Base-by-base conservation (phyloP, 176 grass and related monocot genomes). In the Oryza officinalis region DNA sequence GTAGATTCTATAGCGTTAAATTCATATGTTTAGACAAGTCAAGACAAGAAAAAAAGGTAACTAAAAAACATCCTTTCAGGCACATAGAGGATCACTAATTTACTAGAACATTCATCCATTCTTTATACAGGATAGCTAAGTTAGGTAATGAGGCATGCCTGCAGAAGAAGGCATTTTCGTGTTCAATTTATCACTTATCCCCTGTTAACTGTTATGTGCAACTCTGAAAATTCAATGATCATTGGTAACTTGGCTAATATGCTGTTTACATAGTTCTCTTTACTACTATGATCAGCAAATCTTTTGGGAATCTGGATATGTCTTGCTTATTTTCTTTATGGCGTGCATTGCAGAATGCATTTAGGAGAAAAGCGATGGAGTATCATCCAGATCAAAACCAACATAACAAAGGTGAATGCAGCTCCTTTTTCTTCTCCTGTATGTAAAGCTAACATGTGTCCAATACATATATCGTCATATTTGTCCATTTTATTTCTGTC, bases 301-400 rank as follows among this genome's bases (percentile, higher is more conserved):
- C 27, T 52, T 83, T 79, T 10, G 47, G n/a, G 61, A 26, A 59
- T 20, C 20, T 75, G 11, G 73, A 1, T 79, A 52, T 83, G 22
- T 33, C 38, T 70, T 65, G 12, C 82, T 80, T 79, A 63, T 22
- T 75, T 81, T 33, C 11, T 81, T 69, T 20, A 43, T 87, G 72
- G 18, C 68, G 38, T 87, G 20, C 27, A 76, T 75, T 94, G 45
- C 74, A 97, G 94, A 88, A 44, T 86, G 94, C 92, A 44, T 94
- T 97, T 63, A 94, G 94, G 79, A 87, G 65, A 83, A 97, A 97
- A 89, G 94, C 92, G 67, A 86, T 94, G 89, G 89, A 94, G 79
- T 90, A 88, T 31, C 94, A 97, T 92, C 94, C 94, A 18, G 94
- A 97, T 47, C 94, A 92, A 81, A 97, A 97, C 81, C 84, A 86